These are phyloP conservation scores for Gleditsia sinensis DNA, from an alignment of 306 rosid species.

Conservation along the genomic window DNA sequence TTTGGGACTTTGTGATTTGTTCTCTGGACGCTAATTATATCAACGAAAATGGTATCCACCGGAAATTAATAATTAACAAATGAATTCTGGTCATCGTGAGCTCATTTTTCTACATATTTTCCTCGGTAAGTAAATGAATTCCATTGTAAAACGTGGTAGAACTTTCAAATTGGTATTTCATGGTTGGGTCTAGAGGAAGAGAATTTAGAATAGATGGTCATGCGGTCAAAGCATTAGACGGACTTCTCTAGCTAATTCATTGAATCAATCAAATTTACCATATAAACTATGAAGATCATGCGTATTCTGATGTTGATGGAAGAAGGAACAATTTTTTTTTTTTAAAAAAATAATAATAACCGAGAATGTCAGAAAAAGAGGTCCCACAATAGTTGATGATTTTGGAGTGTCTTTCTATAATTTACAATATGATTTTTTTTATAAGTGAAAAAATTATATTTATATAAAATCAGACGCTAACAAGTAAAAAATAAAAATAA, in stretches of 20 bases:
- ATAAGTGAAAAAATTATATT: too few relatives aligned
- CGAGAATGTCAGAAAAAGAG: neutral
- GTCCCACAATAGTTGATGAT: neutral
- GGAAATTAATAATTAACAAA: too few relatives aligned
- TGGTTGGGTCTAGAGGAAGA: neutral
- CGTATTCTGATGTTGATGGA: neutral
- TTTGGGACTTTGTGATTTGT: neutral
- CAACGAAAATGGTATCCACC: too few relatives aligned
- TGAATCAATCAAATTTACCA: neutral
- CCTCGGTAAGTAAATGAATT: neutral
- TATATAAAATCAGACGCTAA: too few relatives aligned
- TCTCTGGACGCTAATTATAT: too few relatives aligned
- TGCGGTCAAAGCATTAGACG: slow-evolving; percentile 9
- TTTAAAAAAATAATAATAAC: neutral
- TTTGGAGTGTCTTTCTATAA: too few relatives aligned
- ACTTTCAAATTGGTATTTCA: too few relatives aligned
- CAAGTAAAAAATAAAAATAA: too few relatives aligned
- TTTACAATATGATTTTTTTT: too few relatives aligned
- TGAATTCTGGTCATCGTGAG: neutral
- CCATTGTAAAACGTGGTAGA: neutral
- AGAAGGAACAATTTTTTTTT: neutral
- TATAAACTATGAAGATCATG: neutral
- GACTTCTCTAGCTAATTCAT: neutral
- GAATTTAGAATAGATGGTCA: slow-evolving; percentile 18
- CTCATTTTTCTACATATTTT: neutral